Evolutionary conservation across 352 stramenopile species (phyloP).

Genomic region (Phytopythium litorale): DNA sequence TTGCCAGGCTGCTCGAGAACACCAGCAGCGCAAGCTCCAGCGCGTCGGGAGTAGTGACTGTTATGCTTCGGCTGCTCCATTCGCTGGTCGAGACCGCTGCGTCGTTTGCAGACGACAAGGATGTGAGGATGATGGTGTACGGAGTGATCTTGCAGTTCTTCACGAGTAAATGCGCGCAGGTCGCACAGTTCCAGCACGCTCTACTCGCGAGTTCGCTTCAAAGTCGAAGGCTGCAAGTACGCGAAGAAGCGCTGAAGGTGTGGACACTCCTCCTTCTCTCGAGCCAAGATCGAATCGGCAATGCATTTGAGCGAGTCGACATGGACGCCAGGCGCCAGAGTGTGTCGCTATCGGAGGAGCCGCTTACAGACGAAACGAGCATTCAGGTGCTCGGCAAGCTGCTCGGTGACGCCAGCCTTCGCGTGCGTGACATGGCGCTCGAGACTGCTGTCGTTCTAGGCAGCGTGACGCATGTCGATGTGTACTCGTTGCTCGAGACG

Average conservation of each 20-base stretch:
- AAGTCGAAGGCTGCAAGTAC: slow-evolving; percentile 52
- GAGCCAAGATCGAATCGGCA: slow-evolving; percentile 2
- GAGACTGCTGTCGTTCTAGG: slow-evolving; percentile 39
- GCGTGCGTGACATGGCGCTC: slow-evolving; percentile 40
- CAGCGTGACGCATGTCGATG: slow-evolving; percentile 26
- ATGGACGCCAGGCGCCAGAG: background rate
- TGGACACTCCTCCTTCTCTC: slow-evolving; percentile 54
- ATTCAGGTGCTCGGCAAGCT: slow-evolving; percentile 39
- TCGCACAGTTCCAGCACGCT: slow-evolving; percentile 18
- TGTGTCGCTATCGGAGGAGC: slow-evolving; percentile 2
- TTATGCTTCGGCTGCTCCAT: slow-evolving; percentile 42
- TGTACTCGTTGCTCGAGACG: slow-evolving; percentile 39
- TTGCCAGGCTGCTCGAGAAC: slow-evolving; percentile 34
- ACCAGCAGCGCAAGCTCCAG: background rate
- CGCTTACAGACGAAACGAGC: slow-evolving; percentile 6
- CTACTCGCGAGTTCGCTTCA: slow-evolving; percentile 31
- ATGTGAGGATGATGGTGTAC: slow-evolving; percentile 38
- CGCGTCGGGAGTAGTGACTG: slow-evolving; percentile 11
- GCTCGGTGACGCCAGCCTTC: slow-evolving; percentile 40
- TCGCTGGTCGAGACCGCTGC: slow-evolving; percentile 51
- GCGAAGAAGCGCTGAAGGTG: slow-evolving; percentile 53
- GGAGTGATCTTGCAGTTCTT: slow-evolving; percentile 32
- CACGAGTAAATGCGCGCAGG: slow-evolving; percentile 15
- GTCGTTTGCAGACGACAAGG: slow-evolving; percentile 50
- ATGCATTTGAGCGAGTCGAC: background rate